Evolutionary conservation across 1,139 yeast species (phyloP), one percentile per base, ranked within the genome.

Genomic region (Suhomyces maxii): DNA sequence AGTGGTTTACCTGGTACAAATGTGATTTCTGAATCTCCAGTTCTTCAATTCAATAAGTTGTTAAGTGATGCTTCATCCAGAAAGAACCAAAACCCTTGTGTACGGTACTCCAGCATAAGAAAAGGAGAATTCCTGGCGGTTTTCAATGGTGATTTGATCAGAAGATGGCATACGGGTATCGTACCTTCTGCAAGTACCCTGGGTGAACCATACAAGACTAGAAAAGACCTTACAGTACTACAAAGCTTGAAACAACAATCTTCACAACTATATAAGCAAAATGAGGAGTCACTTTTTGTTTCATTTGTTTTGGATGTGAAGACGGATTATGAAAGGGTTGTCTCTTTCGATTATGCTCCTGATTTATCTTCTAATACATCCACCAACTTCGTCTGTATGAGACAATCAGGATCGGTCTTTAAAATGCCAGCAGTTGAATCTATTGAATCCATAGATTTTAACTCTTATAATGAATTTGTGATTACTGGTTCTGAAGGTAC

Each of bases 391-490:
- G 83, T 90, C 34, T 90, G 97, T 63, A 86, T 90, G 86, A 73
- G 96, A 53, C 95, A 89, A 59, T 86, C 95, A 1, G 97, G 97
- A 2, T 85, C 89, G 41, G 85, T 89, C 0, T 90, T 87, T 64
- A 73, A 88, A 50, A 88, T 88, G 93, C 80, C 85, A 0, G 87
- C 84, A 0, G 70, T 74, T 1, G 95, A 88, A 60, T 80, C 86
- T 44, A 83, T 85, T 33, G 83, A 83, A 39, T 75, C 83, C 7
- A 64, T 86, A 14, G 74, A 70, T 18, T 87, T 90, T 63, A 88
- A 84, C 55, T 82, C 93, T 0, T 78, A 73, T 54, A 89, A 89
- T 59, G 89, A 87, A 44, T 69, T 89, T 40, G 73, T 86, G 1
- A 69, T 85, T 36, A 76, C 84, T 2, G 91, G 93, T 7, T 81